Evolutionary conservation across 2,329 filamentous ascomycete species (phyloP), one percentile per base, ranked within the genome.

Genomic region (Calonectria pseudoreteaudii): DNA sequence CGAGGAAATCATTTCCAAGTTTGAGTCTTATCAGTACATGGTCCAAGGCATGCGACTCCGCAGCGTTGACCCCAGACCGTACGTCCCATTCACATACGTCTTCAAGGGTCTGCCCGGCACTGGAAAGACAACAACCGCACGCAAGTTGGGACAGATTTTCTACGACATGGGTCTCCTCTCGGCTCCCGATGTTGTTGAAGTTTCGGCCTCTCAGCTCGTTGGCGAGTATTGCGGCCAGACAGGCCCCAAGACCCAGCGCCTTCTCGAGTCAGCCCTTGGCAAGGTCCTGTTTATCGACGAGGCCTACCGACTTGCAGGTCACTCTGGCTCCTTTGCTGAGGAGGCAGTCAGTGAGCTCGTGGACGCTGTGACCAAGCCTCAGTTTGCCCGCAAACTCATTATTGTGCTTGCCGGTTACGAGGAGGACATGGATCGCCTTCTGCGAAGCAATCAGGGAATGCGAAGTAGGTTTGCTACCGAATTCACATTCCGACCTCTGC

Each of bases 261-360:
- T 89, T 0, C 84, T 94, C 0, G 91, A 94, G 76, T 89, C 88
- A 38, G 90, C 89, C 0, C 86, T 94, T 0, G 93, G 93, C 0
- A 92, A 90, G 66, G 91, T 95, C 0, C 87, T 95, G 0, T 93
- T 95, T 77, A 89, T 95, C 28, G 93, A 94, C 73, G 93, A 94
- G 80, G 93, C 93, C 0, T 94, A 94, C 76, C 88, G 92, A 1
- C 88, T 94, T 2, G 77, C 77, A 16, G 78, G 76, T 5, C 86
- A 84, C 0, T 88, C 90, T 2, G 91, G 90, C 0, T 79, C 81
- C 0, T 94, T 90, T 74, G 91, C 89, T 0, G 88, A 89, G 67
- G 88, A 90, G 77, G 88, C 88, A 4, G 85, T 89, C 41, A 87
- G 88, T 65, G 89, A 90, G 79, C 80, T 90, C 0, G 87, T 90